Base-by-base conservation (phyloP, 331 rosid genomes). In the Saraca asoca region DNA sequence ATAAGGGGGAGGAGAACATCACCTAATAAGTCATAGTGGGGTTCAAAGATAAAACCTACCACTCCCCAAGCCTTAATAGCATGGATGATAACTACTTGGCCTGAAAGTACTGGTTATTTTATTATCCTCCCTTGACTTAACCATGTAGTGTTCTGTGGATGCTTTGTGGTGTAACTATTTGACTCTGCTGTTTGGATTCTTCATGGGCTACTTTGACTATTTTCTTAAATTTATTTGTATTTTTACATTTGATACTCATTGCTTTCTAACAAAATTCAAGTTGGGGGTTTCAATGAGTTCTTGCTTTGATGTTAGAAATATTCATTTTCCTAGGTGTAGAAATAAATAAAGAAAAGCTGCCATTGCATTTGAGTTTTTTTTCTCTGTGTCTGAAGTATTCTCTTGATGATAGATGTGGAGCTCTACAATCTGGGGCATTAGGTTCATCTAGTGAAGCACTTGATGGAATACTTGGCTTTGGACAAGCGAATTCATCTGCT, bases 401-500 rank as follows among this genome's bases (percentile, higher is more conserved):
- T 71, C 58, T 66, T 66, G 67, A 20, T 74, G 79, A 66, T 66
- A 94, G 99, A 82, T 88, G 96, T 69, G 92, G 96, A 20, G 65
- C 79, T 60, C 83, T 77, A 72, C 96, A 85, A 79, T 68, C 91
- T 8, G 97, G 96, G 70, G 79, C 68, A 52, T 74, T 83, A 34
- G 74, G 87, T 69, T 1, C 82, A 66, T 45, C 86, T 43, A 16
- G 70, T 5, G 89, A 69, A 77, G 90, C 95, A 49, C 92, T 90
- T 57, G 91, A 83, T 64, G 97, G 99, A 62, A 81, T 94, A 68
- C 69, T 94, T 38, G 99, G 97, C 71, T 94, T 94, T 69, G 99
- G 99, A 57, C 97, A 94, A 80, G 73, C 97, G 51, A 88, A 90
- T 85, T 71, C 92, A 14, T 94, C 99, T 6, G 81, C 85, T 74